Conservation (phyloP, 768 basidiomycete genomes). For the Panus rudis region DNA sequence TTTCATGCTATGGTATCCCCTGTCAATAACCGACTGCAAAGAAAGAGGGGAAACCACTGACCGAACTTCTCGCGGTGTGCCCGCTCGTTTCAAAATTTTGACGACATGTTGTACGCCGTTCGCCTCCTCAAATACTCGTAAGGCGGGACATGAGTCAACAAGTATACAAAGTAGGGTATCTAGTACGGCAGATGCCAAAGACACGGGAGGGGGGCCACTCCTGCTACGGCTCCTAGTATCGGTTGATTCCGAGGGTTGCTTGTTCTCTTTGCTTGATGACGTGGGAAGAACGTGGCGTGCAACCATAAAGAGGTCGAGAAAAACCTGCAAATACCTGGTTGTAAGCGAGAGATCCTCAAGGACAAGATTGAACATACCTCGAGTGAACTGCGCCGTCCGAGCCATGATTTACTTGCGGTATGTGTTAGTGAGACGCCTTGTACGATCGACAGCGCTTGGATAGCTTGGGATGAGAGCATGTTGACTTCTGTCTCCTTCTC, state of each 20-base stretch:
- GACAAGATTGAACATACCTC: slow-evolving; percentile 41
- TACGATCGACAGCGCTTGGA: slow-evolving; percentile 56
- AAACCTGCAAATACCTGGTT: slow-evolving; percentile 38
- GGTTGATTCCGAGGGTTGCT: background rate
- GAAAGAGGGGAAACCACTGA: slow-evolving; percentile 26
- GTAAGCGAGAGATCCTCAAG: background rate
- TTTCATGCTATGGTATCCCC: slow-evolving; percentile 82
- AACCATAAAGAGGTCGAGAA: slow-evolving; percentile 63
- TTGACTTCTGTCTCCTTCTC: slow-evolving; percentile 43
- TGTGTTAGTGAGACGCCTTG: slow-evolving; percentile 77
- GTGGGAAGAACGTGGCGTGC: slow-evolving; percentile 53
- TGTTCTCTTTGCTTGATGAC: slow-evolving; percentile 11
- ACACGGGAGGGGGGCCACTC: slow-evolving; percentile 5
- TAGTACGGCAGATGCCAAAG: slow-evolving; percentile 65
- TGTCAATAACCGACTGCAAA: background rate
- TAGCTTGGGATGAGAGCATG: slow-evolving; percentile 44
- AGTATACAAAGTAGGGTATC: slow-evolving; percentile 84
- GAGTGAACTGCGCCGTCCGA: slow-evolving; percentile 60
- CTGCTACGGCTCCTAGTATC: background rate
- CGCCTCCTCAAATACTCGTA: slow-evolving; percentile 72
- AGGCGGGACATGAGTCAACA: slow-evolving; percentile 73
- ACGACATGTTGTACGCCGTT: slow-evolving; percentile 78
- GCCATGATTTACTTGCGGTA: slow-evolving; percentile 53
- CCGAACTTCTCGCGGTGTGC: slow-evolving; percentile 85
- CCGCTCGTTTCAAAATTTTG: slow-evolving; percentile 80